These are phyloP conservation scores for Haplosporangium sp. DNA, from an alignment of 371 early-diverging fungal species.

Conservation along the genomic window DNA sequence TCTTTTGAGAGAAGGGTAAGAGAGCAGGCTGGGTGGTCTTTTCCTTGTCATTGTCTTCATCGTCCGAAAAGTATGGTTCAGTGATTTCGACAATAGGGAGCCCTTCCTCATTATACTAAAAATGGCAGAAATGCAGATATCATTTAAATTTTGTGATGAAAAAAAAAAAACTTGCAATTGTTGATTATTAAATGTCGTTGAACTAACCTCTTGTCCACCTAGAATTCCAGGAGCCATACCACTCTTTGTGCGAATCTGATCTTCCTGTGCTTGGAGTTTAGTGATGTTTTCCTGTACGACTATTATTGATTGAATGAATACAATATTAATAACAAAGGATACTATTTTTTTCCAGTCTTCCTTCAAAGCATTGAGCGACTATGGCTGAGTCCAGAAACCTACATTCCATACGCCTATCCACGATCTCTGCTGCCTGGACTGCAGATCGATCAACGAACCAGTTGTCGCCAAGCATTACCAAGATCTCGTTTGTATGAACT, in stretches of 20 bases:
- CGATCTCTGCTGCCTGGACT: conserved; percentile 79
- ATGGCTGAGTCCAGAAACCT: conserved; percentile 16
- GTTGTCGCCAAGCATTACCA: conserved; percentile 89
- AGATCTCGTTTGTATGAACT: conserved; percentile 90
- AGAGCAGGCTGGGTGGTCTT: conserved; percentile 3
- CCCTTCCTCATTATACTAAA: conserved; percentile 87
- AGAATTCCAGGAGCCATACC: conserved; percentile 58
- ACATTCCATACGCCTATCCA: conserved; percentile 78
- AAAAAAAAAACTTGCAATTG: not conserved
- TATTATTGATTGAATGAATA: conserved; percentile 24
- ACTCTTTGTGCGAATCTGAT: conserved; percentile 57
- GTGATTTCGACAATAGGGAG: conserved; percentile 89
- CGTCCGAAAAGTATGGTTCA: conserved; percentile 75
- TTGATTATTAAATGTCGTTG: not conserved
- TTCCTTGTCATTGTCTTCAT: conserved; percentile 62
- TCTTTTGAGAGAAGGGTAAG: conserved; percentile 51
- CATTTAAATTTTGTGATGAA: not conserved
- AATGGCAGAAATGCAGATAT: not conserved
- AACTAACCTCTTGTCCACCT: conserved; percentile 40
- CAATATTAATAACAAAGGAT: not conserved
- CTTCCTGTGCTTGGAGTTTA: conserved; percentile 65
- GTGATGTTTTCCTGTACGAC: conserved; percentile 73
- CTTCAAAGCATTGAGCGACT: no score
- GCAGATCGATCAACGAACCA: conserved; percentile 91
- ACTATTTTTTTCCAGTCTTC: not conserved